These are phyloP conservation scores for Herpotrichia juniperi DNA, from an alignment of 2,329 filamentous ascomycete species.

Conservation along the genomic window DNA sequence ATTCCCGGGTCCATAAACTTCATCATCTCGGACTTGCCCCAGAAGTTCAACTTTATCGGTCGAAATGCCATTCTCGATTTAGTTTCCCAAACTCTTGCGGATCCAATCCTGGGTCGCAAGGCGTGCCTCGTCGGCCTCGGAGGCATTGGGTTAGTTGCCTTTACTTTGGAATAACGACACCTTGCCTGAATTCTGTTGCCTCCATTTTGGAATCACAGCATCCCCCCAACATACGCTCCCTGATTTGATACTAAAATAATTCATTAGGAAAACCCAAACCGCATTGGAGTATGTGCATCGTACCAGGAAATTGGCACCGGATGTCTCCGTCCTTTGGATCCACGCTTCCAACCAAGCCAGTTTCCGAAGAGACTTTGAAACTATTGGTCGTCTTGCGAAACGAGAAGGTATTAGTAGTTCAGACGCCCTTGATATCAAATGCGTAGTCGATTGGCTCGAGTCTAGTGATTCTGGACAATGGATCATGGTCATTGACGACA, in stretches of 20 bases:
- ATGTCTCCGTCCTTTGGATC: not conserved
- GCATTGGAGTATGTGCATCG: not conserved
- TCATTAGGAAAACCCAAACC: not conserved
- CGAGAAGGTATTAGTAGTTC: not conserved
- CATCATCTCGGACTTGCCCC: not conserved
- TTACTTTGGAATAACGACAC: not conserved
- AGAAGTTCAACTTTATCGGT: not conserved
- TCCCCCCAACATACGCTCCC: not conserved
- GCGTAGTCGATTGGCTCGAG: not conserved
- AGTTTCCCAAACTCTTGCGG: not conserved
- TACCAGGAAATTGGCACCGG: not conserved
- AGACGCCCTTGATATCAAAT: not conserved
- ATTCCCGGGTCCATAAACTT: not conserved
- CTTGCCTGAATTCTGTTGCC: not conserved
- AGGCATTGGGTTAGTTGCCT: not conserved
- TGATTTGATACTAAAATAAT: not conserved
- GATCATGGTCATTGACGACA: conserved; percentile 1
- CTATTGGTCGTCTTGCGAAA: not conserved
- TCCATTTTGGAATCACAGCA: not conserved
- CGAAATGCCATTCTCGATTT: not conserved
- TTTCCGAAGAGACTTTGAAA: not conserved
- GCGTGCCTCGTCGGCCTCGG: not conserved
- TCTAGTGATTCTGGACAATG: conserved; percentile 1
- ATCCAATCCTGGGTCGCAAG: not conserved
- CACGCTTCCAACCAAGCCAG: not conserved